Conservation (phyloP, 1,284 basidiomycete genomes). For the Puccinia coronata region DNA sequence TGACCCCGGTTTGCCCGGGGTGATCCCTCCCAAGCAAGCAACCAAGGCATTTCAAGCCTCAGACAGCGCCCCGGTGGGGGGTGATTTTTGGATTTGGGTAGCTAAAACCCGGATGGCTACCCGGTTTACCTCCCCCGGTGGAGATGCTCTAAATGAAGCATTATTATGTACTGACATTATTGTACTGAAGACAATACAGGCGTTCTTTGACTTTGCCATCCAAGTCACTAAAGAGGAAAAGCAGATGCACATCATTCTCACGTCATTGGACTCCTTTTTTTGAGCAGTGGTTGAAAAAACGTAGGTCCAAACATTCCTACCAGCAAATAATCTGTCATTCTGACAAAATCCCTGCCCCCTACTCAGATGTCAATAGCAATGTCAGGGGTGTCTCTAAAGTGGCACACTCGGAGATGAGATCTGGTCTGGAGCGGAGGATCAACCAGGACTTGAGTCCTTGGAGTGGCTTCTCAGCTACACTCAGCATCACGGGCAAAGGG, state of each 20-base stretch:
- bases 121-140: too few relatives aligned
- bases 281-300: background rate
- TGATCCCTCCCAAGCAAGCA: too few relatives aligned
- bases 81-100: too few relatives aligned
- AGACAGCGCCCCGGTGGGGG: too few relatives aligned
- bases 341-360: background rate
- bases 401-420: background rate
- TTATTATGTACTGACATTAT: background rate
- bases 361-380: background rate
- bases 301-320: slow-evolving; percentile 7
- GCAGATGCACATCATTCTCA: slow-evolving; percentile 14
- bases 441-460: too few relatives aligned
- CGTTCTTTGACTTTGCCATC: slow-evolving; percentile 7
- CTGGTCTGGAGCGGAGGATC: too few relatives aligned
- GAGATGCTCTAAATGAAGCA: background rate
- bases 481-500: too few relatives aligned
- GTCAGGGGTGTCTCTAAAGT: too few relatives aligned
- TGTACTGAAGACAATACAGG: background rate
- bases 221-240: background rate
- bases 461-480: too few relatives aligned
- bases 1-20: too few relatives aligned
- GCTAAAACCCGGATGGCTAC: too few relatives aligned
- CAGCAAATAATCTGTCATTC: background rate
- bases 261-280: background rate
- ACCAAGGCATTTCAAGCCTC: too few relatives aligned